Evolutionary conservation across 2,329 filamentous ascomycete species (phyloP).

Genomic region (Tolypocladium ophioglossoides): DNA sequence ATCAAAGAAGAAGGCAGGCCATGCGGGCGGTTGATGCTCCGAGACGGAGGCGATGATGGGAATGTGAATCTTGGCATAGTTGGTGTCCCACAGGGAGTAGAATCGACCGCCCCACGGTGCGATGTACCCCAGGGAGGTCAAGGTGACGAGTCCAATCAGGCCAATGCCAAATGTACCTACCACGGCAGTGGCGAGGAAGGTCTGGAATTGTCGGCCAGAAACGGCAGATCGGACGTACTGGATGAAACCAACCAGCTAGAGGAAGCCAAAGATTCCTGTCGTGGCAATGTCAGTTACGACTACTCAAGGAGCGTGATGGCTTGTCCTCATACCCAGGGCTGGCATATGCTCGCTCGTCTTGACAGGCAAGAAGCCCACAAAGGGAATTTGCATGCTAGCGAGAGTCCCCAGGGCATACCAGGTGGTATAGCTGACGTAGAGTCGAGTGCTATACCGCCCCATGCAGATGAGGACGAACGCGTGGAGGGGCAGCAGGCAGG

Average conservation of each 20-base stretch:
- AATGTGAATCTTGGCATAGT: constrained; percentile 98
- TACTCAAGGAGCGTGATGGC: neutral
- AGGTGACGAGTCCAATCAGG: constrained; percentile 65
- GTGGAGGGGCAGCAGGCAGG: constrained; percentile 89
- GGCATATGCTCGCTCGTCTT: constrained; percentile 99
- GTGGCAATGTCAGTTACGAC: constrained; percentile 7
- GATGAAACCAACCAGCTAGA: constrained; percentile 87
- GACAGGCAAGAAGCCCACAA: constrained; percentile 93
- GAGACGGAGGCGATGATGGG: constrained; percentile 99
- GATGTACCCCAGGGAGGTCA: constrained; percentile 84
- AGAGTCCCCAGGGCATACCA: constrained; percentile 96
- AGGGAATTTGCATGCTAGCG: constrained; percentile 98
- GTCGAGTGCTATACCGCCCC: constrained; percentile 86
- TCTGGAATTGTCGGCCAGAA: constrained; percentile 88
- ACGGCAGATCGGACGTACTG: constrained; percentile 85
- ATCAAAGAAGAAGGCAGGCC: constrained; percentile 99
- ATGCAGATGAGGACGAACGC: constrained; percentile 91
- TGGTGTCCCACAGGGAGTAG: constrained; percentile 98
- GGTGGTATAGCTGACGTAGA: constrained; percentile 95
- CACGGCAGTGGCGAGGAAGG: constrained; percentile 68
- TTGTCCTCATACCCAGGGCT: constrained; percentile 59
- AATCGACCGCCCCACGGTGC: constrained; percentile 97
- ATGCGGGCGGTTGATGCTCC: constrained; percentile 96
- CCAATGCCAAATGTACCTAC: constrained; percentile 64
- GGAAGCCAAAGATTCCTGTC: constrained; percentile 82